Conservation (phyloP, 2,329 filamentous ascomycete species). For the Penicillium thymicola region DNA sequence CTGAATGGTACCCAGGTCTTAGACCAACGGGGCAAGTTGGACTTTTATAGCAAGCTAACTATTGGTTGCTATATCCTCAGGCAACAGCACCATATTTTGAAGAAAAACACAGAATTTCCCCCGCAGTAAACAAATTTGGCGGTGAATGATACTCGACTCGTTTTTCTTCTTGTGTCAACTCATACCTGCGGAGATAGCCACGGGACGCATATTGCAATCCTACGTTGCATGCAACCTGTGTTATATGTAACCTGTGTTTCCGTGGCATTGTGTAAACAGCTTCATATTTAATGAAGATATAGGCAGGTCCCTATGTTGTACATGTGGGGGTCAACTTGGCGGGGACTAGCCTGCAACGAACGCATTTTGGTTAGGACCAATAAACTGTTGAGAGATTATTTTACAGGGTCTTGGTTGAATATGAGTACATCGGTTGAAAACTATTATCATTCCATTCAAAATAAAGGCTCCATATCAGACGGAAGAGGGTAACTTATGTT, state of each 20-base stretch:
- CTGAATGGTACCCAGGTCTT: not conserved
- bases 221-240: too few relatives aligned
- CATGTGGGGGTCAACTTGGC: not conserved
- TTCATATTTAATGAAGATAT: not conserved
- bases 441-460: conserved; percentile 2
- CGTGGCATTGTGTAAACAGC: not conserved
- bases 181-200: not conserved
- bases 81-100: not conserved
- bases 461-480: conserved; percentile 11
- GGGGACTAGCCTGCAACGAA: not conserved
- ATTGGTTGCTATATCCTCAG: not conserved
- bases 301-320: not conserved
- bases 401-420: not conserved
- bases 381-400: not conserved
- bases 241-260: too few relatives aligned
- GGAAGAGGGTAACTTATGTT: conserved; percentile 5
- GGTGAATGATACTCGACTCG: conserved; percentile 6
- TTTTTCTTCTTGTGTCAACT: not conserved
- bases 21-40: not conserved
- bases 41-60: not conserved
- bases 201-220: not conserved
- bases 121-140: conserved; percentile 16
- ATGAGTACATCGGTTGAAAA: not conserved
- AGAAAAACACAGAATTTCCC: not conserved
- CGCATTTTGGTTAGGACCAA: too few relatives aligned